Evolutionary conservation across 2,329 filamentous ascomycete species (phyloP), one percentile per base, ranked within the genome.

Genomic region (Neopestalotiopsis rosae): DNA sequence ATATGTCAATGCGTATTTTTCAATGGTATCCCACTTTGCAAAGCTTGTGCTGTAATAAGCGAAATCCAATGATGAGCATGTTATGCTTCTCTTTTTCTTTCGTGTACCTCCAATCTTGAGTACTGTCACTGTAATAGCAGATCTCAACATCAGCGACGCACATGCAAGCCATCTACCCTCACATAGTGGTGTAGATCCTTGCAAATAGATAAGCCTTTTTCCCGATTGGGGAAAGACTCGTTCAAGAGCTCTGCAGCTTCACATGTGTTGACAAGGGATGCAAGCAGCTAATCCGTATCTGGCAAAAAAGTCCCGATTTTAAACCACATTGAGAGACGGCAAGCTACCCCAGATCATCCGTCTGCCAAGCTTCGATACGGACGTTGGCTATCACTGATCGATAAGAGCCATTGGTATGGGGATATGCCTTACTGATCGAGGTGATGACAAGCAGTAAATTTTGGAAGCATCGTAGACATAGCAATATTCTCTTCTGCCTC

Each of bases 281-380:
- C n/a, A n/a, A n/a, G 4, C 24, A 9, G 32, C 61, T 63, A 63
- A 40, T 30, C 61, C 32, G n/a, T 13, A 38, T 63, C 38, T 2
- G 24, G 61, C 14, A 30, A 63, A 42, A 63, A 63, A 63, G 61
- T 63, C 61, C 61, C 17, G 61, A 42, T 2, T 61, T 28, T 61
- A 61, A 61, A 61, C 58, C 20, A 14, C n/a, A 24, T 20, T 28
- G 58, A 28, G 30, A 24, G 17, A 56, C 17, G 49, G 14, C 49
- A 24, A 24, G 17, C 49, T 56, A n/a, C 49, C 24, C 49, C 49
- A 61, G n/a, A 32, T 32, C 58, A 28, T 24, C 34, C 34, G 34
- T 10, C 24, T 38, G 61, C 61, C 38, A 14, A 34, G 61, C n/a
- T 14, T 13, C 14, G n/a, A 30, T 40, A 38, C n/a, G 14, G 34